A percentile compares a stretch with the other conserved stretches of the same genome.
phyloP scores from a whole-genome alignment of 1,284 basidiomycete species.

The Ganoderma lucidum region DNA sequence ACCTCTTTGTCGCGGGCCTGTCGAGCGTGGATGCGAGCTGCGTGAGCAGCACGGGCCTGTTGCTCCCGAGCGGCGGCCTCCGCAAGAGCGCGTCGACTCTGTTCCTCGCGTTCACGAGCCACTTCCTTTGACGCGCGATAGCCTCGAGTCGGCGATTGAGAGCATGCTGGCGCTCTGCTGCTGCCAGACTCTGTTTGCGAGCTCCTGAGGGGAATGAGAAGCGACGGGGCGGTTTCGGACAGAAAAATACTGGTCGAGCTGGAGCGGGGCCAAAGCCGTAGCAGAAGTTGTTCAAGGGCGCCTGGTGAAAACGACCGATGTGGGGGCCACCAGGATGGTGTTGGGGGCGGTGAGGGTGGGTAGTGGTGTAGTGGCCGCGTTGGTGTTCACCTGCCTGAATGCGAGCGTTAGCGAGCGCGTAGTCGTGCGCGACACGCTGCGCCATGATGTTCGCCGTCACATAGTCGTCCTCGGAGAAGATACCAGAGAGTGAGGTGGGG shows the following conservation, averaged over 20 bases:
- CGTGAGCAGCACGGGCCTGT: constrained; percentile 12
- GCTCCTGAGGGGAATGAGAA: constrained; percentile 11
- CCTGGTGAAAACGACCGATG: neutral
- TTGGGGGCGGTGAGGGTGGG: constrained; percentile 6
- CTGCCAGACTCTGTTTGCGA: constrained; percentile 17
- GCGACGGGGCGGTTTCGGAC: neutral
- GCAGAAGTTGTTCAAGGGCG: neutral
- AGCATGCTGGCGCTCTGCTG: constrained; percentile 26
- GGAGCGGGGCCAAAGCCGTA: neutral
- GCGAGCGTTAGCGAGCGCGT: constrained; percentile 31
- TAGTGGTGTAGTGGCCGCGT: constrained; percentile 15
- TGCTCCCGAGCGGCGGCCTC: constrained; percentile 24
- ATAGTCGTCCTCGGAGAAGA: constrained; percentile 23
- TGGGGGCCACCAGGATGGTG: too few species aligned
- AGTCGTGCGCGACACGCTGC: constrained; percentile 29
- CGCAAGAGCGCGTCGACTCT: constrained; percentile 24
- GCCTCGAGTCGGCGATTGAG: neutral
- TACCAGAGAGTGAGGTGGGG: neutral
- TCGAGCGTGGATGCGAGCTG: constrained; percentile 7
- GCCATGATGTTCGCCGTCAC: constrained; percentile 20
- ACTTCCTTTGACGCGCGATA: constrained; percentile 8
- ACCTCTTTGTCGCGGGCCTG: constrained; percentile 18
- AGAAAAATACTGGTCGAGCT: neutral
- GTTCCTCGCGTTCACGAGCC: constrained; percentile 28
- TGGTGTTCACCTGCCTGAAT: constrained; percentile 24